Evolutionary conservation across 805 yeast genomes (phyloP).

Genomic region (Pichia cabralensis): DNA sequence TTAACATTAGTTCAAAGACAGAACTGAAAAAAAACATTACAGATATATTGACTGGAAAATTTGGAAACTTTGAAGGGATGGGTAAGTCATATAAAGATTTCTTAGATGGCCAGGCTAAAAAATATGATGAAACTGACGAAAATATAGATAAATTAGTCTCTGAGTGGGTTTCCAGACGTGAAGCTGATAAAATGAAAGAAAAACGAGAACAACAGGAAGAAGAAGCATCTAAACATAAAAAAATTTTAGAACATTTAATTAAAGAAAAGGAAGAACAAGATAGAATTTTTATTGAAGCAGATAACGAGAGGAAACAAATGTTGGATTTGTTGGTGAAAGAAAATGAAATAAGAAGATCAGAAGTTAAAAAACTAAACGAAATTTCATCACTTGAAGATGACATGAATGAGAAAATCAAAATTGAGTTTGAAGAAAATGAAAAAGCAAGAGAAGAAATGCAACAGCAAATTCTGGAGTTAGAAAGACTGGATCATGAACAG

Average conservation of each 20-base stretch:
- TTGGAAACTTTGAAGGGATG: not conserved
- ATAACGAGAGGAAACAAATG: not conserved
- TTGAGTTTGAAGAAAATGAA: not conserved
- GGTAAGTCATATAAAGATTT: not conserved
- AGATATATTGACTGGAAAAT: no score
- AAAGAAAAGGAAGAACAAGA: constrained; percentile 2
- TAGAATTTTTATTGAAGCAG: not conserved
- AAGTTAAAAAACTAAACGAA: not conserved
- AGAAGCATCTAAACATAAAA: not conserved
- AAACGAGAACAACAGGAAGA: constrained; percentile 4
- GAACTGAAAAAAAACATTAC: no score
- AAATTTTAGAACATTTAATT: not conserved
- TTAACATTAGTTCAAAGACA: no score
- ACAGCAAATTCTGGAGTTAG: not conserved
- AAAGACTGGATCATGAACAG: not conserved
- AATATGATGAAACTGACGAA: constrained; percentile 1
- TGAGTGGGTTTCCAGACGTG: constrained; percentile 2
- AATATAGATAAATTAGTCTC: constrained; percentile 2
- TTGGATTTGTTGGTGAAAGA: not conserved
- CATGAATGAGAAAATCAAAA: not conserved
- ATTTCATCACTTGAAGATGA: not conserved
- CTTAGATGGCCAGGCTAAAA: not conserved
- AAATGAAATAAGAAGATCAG: not conserved
- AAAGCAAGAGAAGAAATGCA: not conserved
- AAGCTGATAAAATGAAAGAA: not conserved